A percentile compares a stretch with the other conserved stretches of the same genome.
These are phyloP conservation scores for Trichoderma sp. DNA, from an alignment of 2,329 filamentous ascomycete species.

Conservation along the genomic window DNA sequence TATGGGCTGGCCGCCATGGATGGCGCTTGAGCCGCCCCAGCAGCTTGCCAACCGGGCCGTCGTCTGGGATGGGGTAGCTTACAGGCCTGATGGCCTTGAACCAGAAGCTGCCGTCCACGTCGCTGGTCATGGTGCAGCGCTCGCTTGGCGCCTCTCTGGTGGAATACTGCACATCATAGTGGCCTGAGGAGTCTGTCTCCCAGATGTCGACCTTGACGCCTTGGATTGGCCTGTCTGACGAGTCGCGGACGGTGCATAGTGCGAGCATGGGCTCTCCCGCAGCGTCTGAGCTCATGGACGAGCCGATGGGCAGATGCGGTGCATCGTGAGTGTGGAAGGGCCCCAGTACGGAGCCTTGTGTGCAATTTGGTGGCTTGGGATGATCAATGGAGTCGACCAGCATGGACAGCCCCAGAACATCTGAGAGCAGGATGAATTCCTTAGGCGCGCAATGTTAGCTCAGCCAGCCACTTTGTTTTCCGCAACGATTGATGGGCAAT, in stretches of 20 bases:
- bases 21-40: conserved; percentile 69
- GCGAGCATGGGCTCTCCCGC: conserved; percentile 67
- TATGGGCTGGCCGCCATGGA: conserved; percentile 73
- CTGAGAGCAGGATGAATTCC: conserved; percentile 77
- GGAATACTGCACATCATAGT: conserved; percentile 74
- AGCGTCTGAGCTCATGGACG: conserved; percentile 62
- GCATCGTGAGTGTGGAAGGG: conserved; percentile 81
- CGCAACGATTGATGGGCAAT: not conserved
- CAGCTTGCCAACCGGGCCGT: conserved; percentile 78
- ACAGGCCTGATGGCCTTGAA: conserved; percentile 85
- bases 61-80: conserved; percentile 80
- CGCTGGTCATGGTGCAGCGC: conserved; percentile 35
- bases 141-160: conserved; percentile 49
- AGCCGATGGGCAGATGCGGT: conserved; percentile 52
- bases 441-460: conserved; percentile 32
- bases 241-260: conserved; percentile 66
- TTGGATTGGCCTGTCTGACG: conserved; percentile 57
- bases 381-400: conserved; percentile 77
- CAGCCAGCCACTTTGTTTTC: not conserved
- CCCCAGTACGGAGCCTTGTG: conserved; percentile 76
- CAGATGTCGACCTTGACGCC: conserved; percentile 73
- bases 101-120: conserved; percentile 56
- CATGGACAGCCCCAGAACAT: conserved; percentile 72
- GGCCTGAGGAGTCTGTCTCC: conserved; percentile 74
- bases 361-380: conserved; percentile 66